A percentile compares a stretch with the other conserved stretches of the same genome.
Conservation (phyloP, 2,329 filamentous ascomycete genomes). For the Juglanconis oblonga region DNA sequence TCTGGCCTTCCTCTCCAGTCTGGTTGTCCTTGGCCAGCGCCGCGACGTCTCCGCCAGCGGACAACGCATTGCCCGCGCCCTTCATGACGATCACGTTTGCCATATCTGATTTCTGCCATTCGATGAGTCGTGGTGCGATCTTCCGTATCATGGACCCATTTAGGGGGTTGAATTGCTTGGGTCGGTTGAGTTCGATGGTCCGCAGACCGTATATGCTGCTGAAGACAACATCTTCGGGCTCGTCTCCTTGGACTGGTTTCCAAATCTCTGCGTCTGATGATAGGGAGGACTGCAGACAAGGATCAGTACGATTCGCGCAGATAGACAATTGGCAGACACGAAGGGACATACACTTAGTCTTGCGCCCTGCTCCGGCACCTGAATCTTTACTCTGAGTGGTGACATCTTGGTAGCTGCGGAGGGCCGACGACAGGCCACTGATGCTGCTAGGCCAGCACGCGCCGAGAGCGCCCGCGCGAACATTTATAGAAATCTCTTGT, state of each 20-base stretch:
- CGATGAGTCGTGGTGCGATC: conserved; percentile 81
- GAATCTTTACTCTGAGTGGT: conserved; percentile 77
- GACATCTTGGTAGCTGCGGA: conserved; percentile 53
- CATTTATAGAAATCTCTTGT: conserved; percentile 41
- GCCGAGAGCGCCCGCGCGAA: conserved; percentile 52
- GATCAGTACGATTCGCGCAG: conserved; percentile 15
- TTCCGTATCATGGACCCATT: conserved; percentile 94
- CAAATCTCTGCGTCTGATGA: conserved; percentile 7
- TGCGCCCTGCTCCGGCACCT: conserved; percentile 28
- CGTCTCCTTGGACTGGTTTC: conserved; percentile 64
- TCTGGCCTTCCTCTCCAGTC: conserved; percentile 65
- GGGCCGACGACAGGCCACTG: conserved; percentile 37
- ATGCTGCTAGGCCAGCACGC: conserved; percentile 52
- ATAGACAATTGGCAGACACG: background rate
- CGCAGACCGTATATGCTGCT: conserved; percentile 84
- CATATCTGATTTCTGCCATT: conserved; percentile 94
- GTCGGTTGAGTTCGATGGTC: conserved; percentile 90
- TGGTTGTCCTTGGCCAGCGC: conserved; percentile 73
- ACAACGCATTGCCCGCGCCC: conserved; percentile 84
- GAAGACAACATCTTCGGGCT: conserved; percentile 90
- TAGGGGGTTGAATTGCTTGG: conserved; percentile 86
- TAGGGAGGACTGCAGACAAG: background rate
- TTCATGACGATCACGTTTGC: conserved; percentile 92
- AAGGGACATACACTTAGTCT: conserved; percentile 46
- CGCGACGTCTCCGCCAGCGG: conserved; percentile 88